These are phyloP conservation scores for Leptodermis oblonga DNA, from an alignment of 257 asterid genomes.

Conservation along the genomic window DNA sequence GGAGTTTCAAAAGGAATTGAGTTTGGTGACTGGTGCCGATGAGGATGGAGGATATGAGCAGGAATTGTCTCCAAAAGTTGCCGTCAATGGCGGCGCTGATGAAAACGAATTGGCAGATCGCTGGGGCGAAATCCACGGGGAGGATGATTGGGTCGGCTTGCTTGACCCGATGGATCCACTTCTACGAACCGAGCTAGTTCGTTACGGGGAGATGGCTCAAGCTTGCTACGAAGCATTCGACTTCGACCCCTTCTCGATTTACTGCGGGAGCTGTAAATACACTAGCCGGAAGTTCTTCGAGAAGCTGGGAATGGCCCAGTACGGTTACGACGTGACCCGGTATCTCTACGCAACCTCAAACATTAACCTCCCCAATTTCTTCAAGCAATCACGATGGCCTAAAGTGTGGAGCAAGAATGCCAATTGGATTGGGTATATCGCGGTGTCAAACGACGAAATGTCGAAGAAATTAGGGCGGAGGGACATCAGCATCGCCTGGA, in stretches of 20 bases:
- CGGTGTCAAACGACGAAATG: constrained; percentile 28
- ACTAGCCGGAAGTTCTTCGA: constrained; percentile 17
- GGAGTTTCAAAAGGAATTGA: constrained; percentile 1
- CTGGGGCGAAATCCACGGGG: constrained; percentile 30
- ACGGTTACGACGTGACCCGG: constrained; percentile 20
- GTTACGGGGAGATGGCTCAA: constrained; percentile 33
- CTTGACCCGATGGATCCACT: constrained; percentile 29
- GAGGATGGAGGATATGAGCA: background rate
- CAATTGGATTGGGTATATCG: constrained; percentile 33
- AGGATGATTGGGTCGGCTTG: constrained; percentile 24
- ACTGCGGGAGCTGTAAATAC: constrained; percentile 22
- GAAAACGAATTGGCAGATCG: constrained; percentile 3
- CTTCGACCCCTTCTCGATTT: constrained; percentile 23
- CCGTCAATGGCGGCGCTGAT: background rate
- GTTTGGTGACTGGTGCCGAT: background rate
- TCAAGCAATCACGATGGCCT: constrained; percentile 25
- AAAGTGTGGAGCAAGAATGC: constrained; percentile 31
- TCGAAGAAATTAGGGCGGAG: constrained; percentile 16
- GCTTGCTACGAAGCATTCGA: constrained; percentile 33
- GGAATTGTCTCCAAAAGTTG: background rate
- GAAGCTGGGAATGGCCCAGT: constrained; percentile 7
- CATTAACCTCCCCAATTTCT: constrained; percentile 25
- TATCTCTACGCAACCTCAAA: constrained; percentile 29
- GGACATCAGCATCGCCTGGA: constrained; percentile 25
- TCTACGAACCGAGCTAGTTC: constrained; percentile 21